Conservation (phyloP, 345 rosid genomes). For the Pelargonium nanum region DNA sequence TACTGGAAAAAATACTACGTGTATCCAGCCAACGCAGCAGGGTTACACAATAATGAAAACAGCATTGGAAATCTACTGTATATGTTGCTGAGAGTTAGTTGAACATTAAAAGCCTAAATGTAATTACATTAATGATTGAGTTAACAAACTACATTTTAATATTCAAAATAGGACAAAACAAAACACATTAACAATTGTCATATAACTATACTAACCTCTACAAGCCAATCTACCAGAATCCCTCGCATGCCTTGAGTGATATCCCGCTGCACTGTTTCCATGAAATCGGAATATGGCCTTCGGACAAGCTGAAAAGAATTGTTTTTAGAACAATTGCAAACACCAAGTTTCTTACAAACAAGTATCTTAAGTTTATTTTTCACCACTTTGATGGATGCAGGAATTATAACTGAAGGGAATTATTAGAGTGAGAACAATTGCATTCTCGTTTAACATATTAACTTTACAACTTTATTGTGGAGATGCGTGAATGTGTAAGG, state of each 20-base stretch:
- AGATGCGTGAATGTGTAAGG: too few relatives aligned
- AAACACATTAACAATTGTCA: background rate
- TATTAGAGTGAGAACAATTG: background rate
- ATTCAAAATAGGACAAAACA: background rate
- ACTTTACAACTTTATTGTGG: too few relatives aligned
- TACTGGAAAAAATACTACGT: background rate
- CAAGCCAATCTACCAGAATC: constrained; percentile 93
- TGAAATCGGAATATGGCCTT: constrained; percentile 47
- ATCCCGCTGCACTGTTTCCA: constrained; percentile 66
- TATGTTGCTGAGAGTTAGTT: background rate
- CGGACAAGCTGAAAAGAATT: constrained; percentile 45
- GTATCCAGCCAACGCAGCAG: background rate
- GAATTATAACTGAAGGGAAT: background rate
- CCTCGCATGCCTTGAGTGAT: constrained; percentile 81
- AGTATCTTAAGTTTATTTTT: background rate
- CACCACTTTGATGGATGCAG: background rate
- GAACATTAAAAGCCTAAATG: background rate
- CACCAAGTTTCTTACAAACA: constrained; percentile 4
- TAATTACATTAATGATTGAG: background rate
- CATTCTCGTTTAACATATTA: background rate
- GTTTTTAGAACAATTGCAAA: constrained; percentile 10
- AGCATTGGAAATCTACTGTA: background rate
- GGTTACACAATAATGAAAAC: background rate
- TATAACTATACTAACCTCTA: constrained; percentile 51
- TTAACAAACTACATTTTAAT: background rate